Conservation (phyloP, 2,329 filamentous ascomycete species). For the Nemania abortiva region DNA sequence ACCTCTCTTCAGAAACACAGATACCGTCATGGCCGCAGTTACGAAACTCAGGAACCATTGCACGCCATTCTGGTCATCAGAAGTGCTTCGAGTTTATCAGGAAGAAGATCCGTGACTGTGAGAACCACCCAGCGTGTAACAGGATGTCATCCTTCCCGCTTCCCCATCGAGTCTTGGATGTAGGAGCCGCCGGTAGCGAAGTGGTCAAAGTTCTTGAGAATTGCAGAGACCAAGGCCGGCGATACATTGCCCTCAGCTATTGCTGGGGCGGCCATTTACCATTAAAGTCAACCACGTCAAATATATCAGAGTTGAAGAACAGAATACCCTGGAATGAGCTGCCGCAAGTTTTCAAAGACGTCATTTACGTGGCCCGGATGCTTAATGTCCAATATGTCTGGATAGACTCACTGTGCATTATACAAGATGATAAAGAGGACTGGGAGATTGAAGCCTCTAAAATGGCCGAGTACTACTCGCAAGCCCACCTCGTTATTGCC, state of each 20-base stretch:
- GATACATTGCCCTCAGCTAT: slow-evolving; percentile 16
- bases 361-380: background rate
- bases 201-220: slow-evolving; percentile 10
- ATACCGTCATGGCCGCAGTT: slow-evolving; percentile 17
- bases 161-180: slow-evolving; percentile 9
- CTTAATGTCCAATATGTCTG: slow-evolving; percentile 7
- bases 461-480: slow-evolving; percentile 19
- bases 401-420: slow-evolving; percentile 7
- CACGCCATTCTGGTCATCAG: slow-evolving; percentile 1
- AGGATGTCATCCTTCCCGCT: background rate
- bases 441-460: slow-evolving; percentile 16
- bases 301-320: slow-evolving; percentile 7
- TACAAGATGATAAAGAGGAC: slow-evolving; percentile 8
- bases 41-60: slow-evolving; percentile 5
- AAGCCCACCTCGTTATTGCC: slow-evolving; percentile 14
- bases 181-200: background rate
- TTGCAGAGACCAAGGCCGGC: background rate
- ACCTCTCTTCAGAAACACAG: background rate
- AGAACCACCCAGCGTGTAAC: slow-evolving; percentile 4
- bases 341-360: slow-evolving; percentile 9
- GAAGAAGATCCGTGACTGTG: slow-evolving; percentile 21
- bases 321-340: slow-evolving; percentile 3
- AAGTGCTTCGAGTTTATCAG: slow-evolving; percentile 13
- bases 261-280: slow-evolving; percentile 20
- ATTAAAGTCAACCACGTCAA: slow-evolving; percentile 9